phyloP scores from a whole-genome alignment of 140 eudicot genomes.

The Stevia rebaudiana region DNA sequence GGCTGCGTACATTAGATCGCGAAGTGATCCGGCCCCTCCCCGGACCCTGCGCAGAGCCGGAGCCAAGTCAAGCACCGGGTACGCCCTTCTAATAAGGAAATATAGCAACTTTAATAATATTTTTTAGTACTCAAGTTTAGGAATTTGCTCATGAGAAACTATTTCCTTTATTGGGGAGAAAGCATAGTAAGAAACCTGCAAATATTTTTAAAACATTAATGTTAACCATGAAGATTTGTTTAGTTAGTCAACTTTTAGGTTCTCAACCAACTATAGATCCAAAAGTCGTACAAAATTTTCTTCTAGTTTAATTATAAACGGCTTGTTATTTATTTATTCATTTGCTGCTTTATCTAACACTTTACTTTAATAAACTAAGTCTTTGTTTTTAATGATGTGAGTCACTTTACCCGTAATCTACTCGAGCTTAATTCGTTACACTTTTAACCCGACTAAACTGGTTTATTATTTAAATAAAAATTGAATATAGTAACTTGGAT shows the following conservation, averaged over 20 bases:
- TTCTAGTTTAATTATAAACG: background rate
- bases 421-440: background rate
- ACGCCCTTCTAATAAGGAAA: background rate
- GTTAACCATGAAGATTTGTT: background rate
- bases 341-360: background rate
- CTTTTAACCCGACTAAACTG: no score
- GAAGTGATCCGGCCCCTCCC: no score
- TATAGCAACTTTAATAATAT: background rate
- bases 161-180: no score
- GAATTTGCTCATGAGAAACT: background rate
- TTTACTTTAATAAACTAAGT: background rate
- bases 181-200: background rate
- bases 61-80: no score
- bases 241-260: constrained; percentile 12
- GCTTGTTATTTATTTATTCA: background rate
- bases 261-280: background rate
- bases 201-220: background rate
- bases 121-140: background rate
- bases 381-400: background rate
- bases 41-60: no score
- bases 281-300: background rate
- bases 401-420: background rate
- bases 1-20: no score
- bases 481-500: no score
- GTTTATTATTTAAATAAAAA: no score